These are phyloP conservation scores for Geotrichum fermentans DNA, from an alignment of 1,139 yeast genomes.

Conservation along the genomic window DNA sequence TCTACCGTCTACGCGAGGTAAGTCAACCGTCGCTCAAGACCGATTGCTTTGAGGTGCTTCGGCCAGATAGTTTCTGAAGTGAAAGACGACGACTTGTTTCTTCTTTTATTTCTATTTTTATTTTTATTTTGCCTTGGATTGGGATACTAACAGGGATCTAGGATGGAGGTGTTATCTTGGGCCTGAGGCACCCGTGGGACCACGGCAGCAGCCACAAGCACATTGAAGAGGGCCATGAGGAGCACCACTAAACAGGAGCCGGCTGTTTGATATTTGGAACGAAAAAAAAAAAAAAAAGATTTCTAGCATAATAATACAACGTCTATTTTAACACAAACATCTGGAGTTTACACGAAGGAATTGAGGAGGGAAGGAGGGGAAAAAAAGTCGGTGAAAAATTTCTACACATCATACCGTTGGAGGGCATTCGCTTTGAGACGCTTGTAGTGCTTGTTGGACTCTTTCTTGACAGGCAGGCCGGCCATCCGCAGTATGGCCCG, in stretches of 20 bases:
- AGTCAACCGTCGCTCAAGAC: slow-evolving; percentile 21
- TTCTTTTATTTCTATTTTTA: not conserved
- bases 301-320: slow-evolving; percentile 4
- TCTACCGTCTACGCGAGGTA: slow-evolving; percentile 70
- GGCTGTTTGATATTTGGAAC: not conserved
- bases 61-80: too few species aligned
- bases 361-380: too few species aligned
- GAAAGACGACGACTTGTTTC: too few species aligned
- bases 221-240: slow-evolving; percentile 17
- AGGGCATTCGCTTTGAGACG: slow-evolving; percentile 13
- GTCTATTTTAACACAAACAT: not conserved
- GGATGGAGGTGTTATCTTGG: slow-evolving; percentile 42
- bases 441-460: slow-evolving; percentile 20
- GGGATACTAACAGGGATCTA: too few species aligned
- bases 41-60: too few species aligned
- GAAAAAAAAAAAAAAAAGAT: not conserved
- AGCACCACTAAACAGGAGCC: slow-evolving; percentile 8
- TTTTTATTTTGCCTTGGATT: not conserved
- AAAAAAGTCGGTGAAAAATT: not conserved
- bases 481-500: slow-evolving; percentile 30
- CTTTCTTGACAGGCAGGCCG: slow-evolving; percentile 24
- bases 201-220: slow-evolving; percentile 30
- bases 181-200: slow-evolving; percentile 44
- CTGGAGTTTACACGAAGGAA: not conserved
- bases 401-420: slow-evolving; percentile 4